Base-by-base conservation (phyloP, 2,329 filamentous ascomycete species). In the Penicillium sp. region DNA sequence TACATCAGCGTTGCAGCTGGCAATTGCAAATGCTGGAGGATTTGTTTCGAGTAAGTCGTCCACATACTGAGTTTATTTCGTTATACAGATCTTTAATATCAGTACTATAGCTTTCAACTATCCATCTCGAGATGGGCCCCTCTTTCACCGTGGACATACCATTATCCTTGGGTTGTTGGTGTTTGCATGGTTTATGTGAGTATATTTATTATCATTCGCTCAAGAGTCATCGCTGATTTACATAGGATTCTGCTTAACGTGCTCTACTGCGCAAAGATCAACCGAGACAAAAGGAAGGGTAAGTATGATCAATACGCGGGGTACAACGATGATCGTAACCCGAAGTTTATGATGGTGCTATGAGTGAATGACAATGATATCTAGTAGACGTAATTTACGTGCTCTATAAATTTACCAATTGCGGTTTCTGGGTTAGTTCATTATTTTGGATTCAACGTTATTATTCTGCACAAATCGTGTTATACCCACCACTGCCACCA, bases 1-100 rank as follows among this genome's bases (percentile, higher is more conserved):
- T 0, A 87, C 86, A 0, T 83, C 83, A 1, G 87, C 83, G 0
- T 66, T 89, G 63, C 86, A 89, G 70, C 76, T 89, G 27, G 83
- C 83, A 1, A 83, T 89, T 62, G 87, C 86, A 0, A 89, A 90
- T 62, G 83, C 81, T 8, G 86, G 86, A 45, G 87, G 87, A 0
- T 88, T 89, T 63, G 85, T 89, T 2, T 83, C 86, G 0, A 84
- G 81, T 79, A 65, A 63, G 77, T 68, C 12, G 10, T 27, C 57
- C 6, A 12, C 4, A 23, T 8, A 27, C 10, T 12, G 7, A 1
- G n/a, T n/a, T n/a, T 1, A 6, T 3, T 25, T 29, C 4, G n/a
- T 21, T 4, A 6, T 8, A 15, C 6, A 17, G 2, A 12, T 42
- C 15, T 23, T 9, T 39, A 29, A 56, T 6, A n/a, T 38, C 13